Base-by-base conservation (phyloP, 2,329 filamentous ascomycete species). In the Apiospora malaysiana region DNA sequence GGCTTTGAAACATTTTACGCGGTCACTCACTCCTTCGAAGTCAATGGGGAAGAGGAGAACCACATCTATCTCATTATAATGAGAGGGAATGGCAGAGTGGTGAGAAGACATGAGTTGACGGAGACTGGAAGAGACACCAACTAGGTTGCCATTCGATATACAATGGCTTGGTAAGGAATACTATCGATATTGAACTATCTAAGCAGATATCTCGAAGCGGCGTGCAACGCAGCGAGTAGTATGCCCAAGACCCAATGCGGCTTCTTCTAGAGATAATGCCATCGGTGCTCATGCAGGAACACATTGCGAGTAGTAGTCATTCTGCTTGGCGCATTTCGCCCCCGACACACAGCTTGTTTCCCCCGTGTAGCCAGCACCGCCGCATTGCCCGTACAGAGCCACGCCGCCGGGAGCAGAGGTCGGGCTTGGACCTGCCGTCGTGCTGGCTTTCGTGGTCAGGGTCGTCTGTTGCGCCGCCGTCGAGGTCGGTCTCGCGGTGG, bases 31-130 rank as follows among this genome's bases (percentile, higher is more conserved):
- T 74, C 71, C 49, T 73, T 75, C 66, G 74, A 73, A 66, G 68
- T 72, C 21, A 74, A 74, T 37, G 74, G 77, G 1, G 47, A 66
- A 4, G 69, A 70, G 21, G 73, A 68, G 27, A 71, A 78, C 68
- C 66, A 65, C 2, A 74, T 75, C 37, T 70, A 77, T 14, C 77
- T 74, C 27, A 70, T 77, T 10, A 71, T 78, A 71, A 73, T 75
- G 32, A 77, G 69, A 67, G 74, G 43, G 70, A 75, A 66, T 76
- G 75, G 74, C 65, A 25, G 8, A 42, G 12, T 16, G 42, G 32
- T 32, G 6, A 32, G 32, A 32, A 32, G 32, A 32, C 32, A 6
- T 6, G 32, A 32, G 32, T 32, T 32, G 32, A 32, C 6, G 32
- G 6, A 32, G 32, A 32, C 32, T 32, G 32, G 6, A 32, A 32